Evolutionary conservation across 2,329 filamentous ascomycete species (phyloP).

Genomic region (Alternaria tenuissima): DNA sequence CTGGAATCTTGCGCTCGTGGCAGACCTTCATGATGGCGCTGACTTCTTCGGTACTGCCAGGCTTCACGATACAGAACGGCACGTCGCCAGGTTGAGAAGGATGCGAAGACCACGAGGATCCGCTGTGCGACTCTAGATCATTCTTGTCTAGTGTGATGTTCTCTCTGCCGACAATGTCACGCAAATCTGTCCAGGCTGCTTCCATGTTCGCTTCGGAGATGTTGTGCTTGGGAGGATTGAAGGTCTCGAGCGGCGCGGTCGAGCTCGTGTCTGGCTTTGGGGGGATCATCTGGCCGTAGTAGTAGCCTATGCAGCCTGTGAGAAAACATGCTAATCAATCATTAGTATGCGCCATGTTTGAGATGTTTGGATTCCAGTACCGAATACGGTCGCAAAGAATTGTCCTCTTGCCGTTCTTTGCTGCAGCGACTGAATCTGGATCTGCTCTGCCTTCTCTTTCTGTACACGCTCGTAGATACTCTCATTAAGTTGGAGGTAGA

Average conservation of each 20-base stretch:
- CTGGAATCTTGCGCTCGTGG: conserved; percentile 80
- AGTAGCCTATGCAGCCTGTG: conserved; percentile 63
- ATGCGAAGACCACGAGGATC: conserved; percentile 71
- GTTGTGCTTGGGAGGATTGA: conserved; percentile 62
- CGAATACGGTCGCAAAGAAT: conserved; percentile 44
- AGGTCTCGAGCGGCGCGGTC: conserved; percentile 62
- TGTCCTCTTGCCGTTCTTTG: conserved; percentile 45
- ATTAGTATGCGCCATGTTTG: conserved; percentile 11
- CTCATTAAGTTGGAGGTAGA: conserved; percentile 69
- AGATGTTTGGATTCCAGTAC: conserved; percentile 18
- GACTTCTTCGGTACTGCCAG: conserved; percentile 80
- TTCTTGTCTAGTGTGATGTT: conserved; percentile 66
- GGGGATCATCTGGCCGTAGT: conserved; percentile 61
- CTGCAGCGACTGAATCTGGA: conserved; percentile 43
- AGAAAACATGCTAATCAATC: conserved; percentile 57
- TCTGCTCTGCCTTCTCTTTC: conserved; percentile 66
- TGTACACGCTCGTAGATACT: conserved; percentile 66
- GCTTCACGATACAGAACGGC: conserved; percentile 74
- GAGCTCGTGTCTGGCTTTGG: conserved; percentile 60
- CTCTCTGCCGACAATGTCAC: conserved; percentile 67
- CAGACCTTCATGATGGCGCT: conserved; percentile 89
- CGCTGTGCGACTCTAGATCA: conserved; percentile 65
- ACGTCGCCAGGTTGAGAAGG: conserved; percentile 52
- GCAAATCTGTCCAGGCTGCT: conserved; percentile 70
- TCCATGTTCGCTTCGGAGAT: conserved; percentile 65